These are phyloP conservation scores for Metroxylon sagu DNA, from an alignment of 176 grass and related monocot species.

Conservation along the genomic window DNA sequence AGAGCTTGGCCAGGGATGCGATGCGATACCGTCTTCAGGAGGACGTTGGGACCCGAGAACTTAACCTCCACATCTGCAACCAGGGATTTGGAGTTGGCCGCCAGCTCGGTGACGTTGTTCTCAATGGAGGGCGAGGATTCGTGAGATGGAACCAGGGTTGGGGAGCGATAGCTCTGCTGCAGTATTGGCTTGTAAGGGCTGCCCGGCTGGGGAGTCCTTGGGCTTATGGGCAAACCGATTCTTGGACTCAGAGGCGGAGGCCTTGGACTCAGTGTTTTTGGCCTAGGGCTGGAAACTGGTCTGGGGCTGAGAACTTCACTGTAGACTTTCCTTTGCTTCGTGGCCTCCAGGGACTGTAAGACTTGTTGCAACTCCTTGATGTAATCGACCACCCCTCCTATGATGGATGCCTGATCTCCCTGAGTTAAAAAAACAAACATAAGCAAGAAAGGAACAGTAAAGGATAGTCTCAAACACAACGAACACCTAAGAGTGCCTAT, in stretches of 20 bases:
- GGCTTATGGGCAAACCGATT: conserved; percentile 38
- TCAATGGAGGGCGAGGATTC: conserved; percentile 31
- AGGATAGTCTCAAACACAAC: no score
- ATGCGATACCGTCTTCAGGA: conserved; percentile 61
- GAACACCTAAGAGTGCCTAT: no score
- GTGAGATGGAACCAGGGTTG: not conserved
- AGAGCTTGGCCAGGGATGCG: conserved; percentile 42
- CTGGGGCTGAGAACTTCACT: conserved; percentile 61
- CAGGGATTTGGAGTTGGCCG: conserved; percentile 22
- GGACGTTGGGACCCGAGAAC: conserved; percentile 59
- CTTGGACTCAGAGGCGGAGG: conserved; percentile 22
- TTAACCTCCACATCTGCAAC: conserved; percentile 52
- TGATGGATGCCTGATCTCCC: conserved; percentile 80
- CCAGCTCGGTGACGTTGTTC: conserved; percentile 31
- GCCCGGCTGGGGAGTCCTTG: conserved; percentile 48
- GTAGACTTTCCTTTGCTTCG: conserved; percentile 61
- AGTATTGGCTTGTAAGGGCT: conserved; percentile 50
- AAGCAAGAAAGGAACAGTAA: no score
- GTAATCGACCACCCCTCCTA: conserved; percentile 80
- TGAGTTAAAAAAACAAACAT: not conserved
- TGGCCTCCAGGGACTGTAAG: conserved; percentile 55
- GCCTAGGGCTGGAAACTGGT: conserved; percentile 17
- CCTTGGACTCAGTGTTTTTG: conserved; percentile 28
- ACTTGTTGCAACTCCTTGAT: conserved; percentile 80
- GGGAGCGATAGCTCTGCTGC: not conserved